phyloP scores from a whole-genome alignment of 352 stramenopile genomes.

The Pythium biforme region DNA sequence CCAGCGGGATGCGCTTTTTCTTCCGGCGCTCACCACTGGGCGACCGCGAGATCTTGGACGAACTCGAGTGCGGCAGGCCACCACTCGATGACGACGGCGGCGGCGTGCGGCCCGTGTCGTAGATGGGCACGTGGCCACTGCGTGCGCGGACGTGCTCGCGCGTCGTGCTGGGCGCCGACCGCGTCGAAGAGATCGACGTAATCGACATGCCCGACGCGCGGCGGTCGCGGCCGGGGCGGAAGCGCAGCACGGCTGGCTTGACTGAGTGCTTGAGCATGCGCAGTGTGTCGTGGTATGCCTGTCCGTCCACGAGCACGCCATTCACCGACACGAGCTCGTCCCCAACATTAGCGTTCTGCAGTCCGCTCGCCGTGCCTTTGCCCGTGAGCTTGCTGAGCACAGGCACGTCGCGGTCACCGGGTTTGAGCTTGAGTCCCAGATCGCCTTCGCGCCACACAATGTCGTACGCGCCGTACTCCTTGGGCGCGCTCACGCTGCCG shows the following conservation, averaged over 20 bases:
- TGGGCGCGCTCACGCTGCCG: conserved; percentile 12
- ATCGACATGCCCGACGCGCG: conserved; percentile 61
- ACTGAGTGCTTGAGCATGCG: conserved; percentile 87
- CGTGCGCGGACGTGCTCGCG: conserved; percentile 40
- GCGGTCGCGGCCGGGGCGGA: conserved; percentile 59
- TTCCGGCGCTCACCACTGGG: conserved; percentile 46
- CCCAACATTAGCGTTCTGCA: conserved; percentile 81
- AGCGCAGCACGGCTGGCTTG: conserved; percentile 79
- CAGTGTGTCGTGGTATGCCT: conserved; percentile 81
- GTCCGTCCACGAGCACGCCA: conserved; percentile 70
- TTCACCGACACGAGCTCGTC: conserved; percentile 87
- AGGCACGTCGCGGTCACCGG: conserved; percentile 66
- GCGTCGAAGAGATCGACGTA: conserved; percentile 37
- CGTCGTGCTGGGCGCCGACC: conserved; percentile 50
- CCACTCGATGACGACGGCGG: too few relatives aligned
- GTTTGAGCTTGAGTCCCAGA: conserved; percentile 84
- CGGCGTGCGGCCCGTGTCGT: conserved; percentile 31
- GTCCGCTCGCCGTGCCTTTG: conserved; percentile 74
- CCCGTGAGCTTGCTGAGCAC: conserved; percentile 84
- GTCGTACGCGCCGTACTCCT: conserved; percentile 75
- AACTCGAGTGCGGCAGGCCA: not conserved
- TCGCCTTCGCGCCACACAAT: conserved; percentile 88
- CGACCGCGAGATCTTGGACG: conserved; percentile 9
- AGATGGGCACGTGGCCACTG: conserved; percentile 58
- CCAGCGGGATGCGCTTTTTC: conserved; percentile 80